Base-by-base conservation (phyloP, 2,329 filamentous ascomycete species). In the Hypoxylon sp. region DNA sequence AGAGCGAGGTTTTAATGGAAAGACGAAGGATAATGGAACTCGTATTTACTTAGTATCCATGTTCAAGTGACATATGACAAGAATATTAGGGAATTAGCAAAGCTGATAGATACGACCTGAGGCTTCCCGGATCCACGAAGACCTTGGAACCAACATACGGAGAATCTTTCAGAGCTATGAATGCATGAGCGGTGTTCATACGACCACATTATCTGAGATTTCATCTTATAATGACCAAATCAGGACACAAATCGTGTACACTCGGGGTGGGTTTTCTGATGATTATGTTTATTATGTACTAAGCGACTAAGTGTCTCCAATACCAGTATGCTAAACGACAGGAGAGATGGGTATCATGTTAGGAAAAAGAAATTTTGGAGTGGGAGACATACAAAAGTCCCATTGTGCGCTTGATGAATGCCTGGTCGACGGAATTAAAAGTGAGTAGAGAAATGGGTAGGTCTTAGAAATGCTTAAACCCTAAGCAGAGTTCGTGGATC, bases 401-500 rank as follows among this genome's bases (percentile, higher is more conserved):
- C 23, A 56, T 38, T 21, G 19, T 60, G 19, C 59, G 43, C 62
- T 56, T 55, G 53, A 34, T 36, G 59, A 57, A 65, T 65, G 61
- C 59, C 46, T 50, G 45, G 21, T 45, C 45, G 49, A 59, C 59
- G 49, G 49, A 50, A 66, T 64, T 56, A 68, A 67, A 63, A 43
- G 38, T 30, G 23, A 45, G 23, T 65, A 67, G 30, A 32, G 51
- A 55, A 67, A 53, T 13, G 46, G 53, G 53, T 56, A 30, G 19
- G 10, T 21, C 17, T 53, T 34, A 61, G 43, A 43, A 48, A 67
- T 53, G 49, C 46, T 41, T 32, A 59, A 41, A 55, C 13, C 53
- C 59, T 69, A 75, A 55, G 58, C 43, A 48, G 84, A 82, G 61
- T 85, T 86, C 1, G 85, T 86, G 19, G 86, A 86, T 50, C 86